Base-by-base conservation (phyloP, 352 stramenopile genomes). In the Pythium brassicae region DNA sequence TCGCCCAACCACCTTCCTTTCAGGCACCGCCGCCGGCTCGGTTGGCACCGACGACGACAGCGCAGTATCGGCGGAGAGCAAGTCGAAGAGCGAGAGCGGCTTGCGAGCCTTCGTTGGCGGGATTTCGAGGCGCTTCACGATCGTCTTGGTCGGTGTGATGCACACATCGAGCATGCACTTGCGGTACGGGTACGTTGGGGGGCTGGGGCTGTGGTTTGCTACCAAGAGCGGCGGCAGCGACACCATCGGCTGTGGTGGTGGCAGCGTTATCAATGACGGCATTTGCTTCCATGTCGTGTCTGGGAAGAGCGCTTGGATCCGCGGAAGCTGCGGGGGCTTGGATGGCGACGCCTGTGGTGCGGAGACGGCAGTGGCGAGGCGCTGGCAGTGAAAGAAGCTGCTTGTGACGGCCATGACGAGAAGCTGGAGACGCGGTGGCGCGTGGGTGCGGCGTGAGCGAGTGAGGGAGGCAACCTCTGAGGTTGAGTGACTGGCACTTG, bases 31-130 rank as follows among this genome's bases (percentile, higher is more conserved):
- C 25, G 37, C 20, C 19, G 19, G 14, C 5, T 10, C 37, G 37
- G 37, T 7, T 6, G 14, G 37, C 46, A 32, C 23, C 12, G n/a
- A 27, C 10, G 43, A 32, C 3, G 49, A 27, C 15, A 57, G 23
- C 14, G 56, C 32, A 22, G 55, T 43, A 9, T 81, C 66, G n/a
- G 54, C 54, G 1, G 69, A 77, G 26, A 89, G 66, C 57, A 89
- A 52, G 34, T 89, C 78, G 19, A 72, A 62, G 32, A 89, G 62
- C 4, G 76, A 75, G 26, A 89, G 51, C 9, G 61, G 72, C 44
- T 76, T 72, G 2, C 74, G 69, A 10, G 64, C 61, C 53, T 81
- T 81, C 40, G 55, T 69, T 19, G 37, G 19, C 4, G 45, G 20
- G 15, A 22, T 43, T 10, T 59, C 57, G 29, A 53, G 22, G 10